Evolutionary conservation across 202 grass and related monocot genomes (phyloP).

Genomic region (Musa balbisiana): DNA sequence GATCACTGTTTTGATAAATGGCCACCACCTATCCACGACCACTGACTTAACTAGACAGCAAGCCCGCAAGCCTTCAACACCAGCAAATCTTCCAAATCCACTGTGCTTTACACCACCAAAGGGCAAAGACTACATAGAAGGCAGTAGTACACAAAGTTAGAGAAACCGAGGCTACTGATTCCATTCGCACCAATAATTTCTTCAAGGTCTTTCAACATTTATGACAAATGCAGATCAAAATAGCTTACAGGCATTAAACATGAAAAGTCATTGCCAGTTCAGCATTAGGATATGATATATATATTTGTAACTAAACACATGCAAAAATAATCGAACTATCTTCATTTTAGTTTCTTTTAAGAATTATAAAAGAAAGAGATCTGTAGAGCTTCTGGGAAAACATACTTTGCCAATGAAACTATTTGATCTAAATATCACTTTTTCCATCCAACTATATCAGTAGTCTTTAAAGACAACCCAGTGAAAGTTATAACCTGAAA

Average conservation of each 20-base stretch:
- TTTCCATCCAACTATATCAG: too few species aligned
- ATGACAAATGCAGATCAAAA: too few species aligned
- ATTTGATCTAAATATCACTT: not conserved
- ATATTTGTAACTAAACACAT: not conserved
- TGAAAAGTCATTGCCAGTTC: too few species aligned
- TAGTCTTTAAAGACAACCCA: too few species aligned
- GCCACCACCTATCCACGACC: constrained; percentile 94
- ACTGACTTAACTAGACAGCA: constrained; percentile 95
- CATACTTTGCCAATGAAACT: not conserved
- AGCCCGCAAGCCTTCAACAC: constrained; percentile 85
- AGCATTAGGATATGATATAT: not conserved
- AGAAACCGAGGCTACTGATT: not conserved
- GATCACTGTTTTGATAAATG: constrained; percentile 80
- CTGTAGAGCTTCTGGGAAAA: not conserved
- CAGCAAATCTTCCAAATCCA: constrained; percentile 93
- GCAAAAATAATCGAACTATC: not conserved
- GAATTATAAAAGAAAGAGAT: too few species aligned
- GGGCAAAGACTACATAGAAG: constrained; percentile 65
- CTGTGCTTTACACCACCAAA: constrained; percentile 97
- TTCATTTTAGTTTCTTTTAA: not conserved
- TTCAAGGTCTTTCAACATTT: not conserved
- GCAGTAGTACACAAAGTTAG: constrained; percentile 15
- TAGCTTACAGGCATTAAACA: too few species aligned
- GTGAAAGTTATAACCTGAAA: too few species aligned
- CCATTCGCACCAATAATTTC: not conserved